phyloP scores from a whole-genome alignment of 2,329 filamentous ascomycete genomes.

The Fusarium illudens region DNA sequence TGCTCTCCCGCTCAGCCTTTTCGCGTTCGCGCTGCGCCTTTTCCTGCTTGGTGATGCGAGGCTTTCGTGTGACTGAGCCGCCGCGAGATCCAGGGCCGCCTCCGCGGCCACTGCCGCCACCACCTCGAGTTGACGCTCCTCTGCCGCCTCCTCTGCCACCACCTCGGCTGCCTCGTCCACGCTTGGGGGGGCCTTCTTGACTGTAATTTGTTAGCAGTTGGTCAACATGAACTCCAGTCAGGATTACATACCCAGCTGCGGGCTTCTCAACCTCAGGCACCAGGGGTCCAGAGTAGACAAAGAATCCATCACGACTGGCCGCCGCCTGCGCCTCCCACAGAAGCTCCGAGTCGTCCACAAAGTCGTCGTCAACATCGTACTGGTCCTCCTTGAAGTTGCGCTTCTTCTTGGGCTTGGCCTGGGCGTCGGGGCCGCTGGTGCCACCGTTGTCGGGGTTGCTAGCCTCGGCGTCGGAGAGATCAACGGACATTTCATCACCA shows the following conservation, averaged over 20 bases:
- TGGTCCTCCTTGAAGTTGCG: constrained; percentile 83
- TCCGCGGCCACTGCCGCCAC: constrained; percentile 54
- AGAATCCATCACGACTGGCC: constrained; percentile 95
- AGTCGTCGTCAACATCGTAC: constrained; percentile 84
- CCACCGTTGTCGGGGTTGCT: constrained; percentile 87
- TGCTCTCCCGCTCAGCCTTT: constrained; percentile 75
- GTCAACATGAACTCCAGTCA: not conserved
- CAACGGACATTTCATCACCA: constrained; percentile 84
- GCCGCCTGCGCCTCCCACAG: constrained; percentile 96
- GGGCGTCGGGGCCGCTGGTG: constrained; percentile 67
- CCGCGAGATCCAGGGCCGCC: constrained; percentile 76
- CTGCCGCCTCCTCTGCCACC: constrained; percentile 69
- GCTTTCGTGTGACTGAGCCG: constrained; percentile 78
- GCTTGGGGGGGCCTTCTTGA: constrained; percentile 76
- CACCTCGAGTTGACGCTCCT: constrained; percentile 68
- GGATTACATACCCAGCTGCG: constrained; percentile 57
- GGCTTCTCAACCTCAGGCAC: constrained; percentile 86
- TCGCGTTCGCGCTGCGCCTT: constrained; percentile 83
- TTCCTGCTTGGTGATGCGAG: constrained; percentile 85
- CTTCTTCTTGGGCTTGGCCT: constrained; percentile 77
- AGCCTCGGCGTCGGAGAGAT: constrained; percentile 77
- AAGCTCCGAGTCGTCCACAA: constrained; percentile 92
- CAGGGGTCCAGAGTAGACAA: constrained; percentile 94
- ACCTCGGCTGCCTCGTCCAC: constrained; percentile 62
- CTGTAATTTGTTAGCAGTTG: constrained; percentile 58